These are phyloP conservation scores for Hanseniaspora mollemarum DNA, from an alignment of 805 yeast species.

Conservation along the genomic window DNA sequence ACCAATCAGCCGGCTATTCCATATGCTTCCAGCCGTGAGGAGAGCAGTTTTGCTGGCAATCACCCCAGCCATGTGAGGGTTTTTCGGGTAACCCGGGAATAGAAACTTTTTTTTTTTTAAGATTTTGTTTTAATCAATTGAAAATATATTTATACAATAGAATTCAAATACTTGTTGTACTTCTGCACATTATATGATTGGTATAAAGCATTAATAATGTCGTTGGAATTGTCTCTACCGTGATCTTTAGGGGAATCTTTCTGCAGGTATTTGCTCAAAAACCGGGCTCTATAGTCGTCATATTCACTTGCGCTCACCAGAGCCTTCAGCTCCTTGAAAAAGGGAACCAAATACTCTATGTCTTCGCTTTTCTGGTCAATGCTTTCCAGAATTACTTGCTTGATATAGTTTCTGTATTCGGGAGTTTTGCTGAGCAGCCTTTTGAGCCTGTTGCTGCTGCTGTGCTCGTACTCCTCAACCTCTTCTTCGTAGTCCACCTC, in stretches of 20 bases:
- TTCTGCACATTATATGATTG: background rate
- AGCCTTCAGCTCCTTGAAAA: background rate
- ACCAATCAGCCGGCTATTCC: too few species aligned
- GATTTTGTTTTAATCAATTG: background rate
- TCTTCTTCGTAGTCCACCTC: background rate
- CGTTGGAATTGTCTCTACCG: background rate
- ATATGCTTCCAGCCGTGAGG: too few species aligned
- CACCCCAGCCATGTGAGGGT: too few species aligned
- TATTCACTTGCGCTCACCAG: background rate
- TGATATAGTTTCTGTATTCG: conserved; percentile 1
- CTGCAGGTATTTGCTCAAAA: background rate
- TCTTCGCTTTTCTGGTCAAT: background rate
- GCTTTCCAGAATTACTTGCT: background rate
- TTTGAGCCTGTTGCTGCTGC: background rate
- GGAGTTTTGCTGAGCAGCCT: background rate
- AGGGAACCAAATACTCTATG: background rate
- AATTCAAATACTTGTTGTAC: background rate
- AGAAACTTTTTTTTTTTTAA: too few species aligned
- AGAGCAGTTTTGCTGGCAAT: too few species aligned
- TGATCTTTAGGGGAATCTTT: background rate
- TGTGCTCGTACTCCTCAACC: background rate
- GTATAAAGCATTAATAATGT: background rate
- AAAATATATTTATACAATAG: background rate
- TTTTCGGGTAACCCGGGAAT: too few species aligned
- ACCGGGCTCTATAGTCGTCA: background rate